Evolutionary conservation across 495 filamentous ascomycete species (phyloP).

Genomic region (Hyaloscypha variabilis): DNA sequence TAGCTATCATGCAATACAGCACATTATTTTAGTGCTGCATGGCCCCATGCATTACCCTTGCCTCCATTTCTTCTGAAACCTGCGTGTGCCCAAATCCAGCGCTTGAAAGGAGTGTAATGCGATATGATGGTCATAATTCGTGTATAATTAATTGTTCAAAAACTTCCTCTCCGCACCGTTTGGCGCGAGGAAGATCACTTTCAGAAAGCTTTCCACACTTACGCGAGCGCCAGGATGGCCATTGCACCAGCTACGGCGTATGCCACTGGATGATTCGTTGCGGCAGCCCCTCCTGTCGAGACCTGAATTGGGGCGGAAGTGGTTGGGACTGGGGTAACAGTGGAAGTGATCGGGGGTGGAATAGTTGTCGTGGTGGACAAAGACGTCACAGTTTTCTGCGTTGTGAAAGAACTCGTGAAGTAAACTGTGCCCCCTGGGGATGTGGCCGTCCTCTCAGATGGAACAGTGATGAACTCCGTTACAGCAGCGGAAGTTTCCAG

Average conservation of each 20-base stretch:
- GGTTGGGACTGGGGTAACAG: slow-evolving; percentile 5
- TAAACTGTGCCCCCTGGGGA: not conserved
- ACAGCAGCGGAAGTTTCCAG: slow-evolving; percentile 13
- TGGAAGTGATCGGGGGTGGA: too few relatives aligned
- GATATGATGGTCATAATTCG: slow-evolving; percentile 13
- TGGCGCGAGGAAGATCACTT: not conserved
- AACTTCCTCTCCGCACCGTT: not conserved
- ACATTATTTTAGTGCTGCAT: not conserved
- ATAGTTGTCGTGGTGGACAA: too few relatives aligned
- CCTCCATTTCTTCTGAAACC: not conserved
- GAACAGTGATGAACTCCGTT: slow-evolving; percentile 23
- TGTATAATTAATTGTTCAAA: not conserved
- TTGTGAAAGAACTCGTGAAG: slow-evolving; percentile 7
- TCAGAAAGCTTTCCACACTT: not conserved
- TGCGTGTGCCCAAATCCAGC: not conserved
- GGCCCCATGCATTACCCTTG: not conserved
- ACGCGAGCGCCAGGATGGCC: slow-evolving; percentile 28
- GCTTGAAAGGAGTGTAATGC: slow-evolving; percentile 19
- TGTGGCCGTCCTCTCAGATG: slow-evolving; percentile 24
- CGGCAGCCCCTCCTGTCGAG: slow-evolving; percentile 11
- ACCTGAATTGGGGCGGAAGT: slow-evolving; percentile 22
- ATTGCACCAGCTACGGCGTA: slow-evolving; percentile 27
- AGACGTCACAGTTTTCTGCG: not conserved
- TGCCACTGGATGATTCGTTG: slow-evolving; percentile 21
- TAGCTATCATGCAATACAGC: not conserved